Base-by-base conservation (phyloP, 2,329 filamentous ascomycete species). In the Podosphaera xanthii region DNA sequence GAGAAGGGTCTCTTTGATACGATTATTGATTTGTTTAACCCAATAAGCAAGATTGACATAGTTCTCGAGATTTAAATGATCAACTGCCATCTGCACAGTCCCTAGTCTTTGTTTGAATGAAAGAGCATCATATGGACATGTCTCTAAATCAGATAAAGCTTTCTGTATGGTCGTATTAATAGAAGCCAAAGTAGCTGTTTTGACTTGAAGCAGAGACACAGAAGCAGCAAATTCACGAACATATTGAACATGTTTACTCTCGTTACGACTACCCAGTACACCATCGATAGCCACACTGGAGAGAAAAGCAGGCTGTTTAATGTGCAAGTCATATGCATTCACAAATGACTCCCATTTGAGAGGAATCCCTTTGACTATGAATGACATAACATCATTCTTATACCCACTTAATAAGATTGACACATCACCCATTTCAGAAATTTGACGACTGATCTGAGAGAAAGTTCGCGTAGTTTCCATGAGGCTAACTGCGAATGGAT, bases 401-500 rank as follows among this genome's bases (percentile, higher is more conserved):
- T 97, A 94, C 33, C 91, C 89, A 68, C 87, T 89, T 33, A 98
- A 77, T 31, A 99, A 75, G 56, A 94, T 83, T 0, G 89, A 82
- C 60, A 96, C 89, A 64, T 91, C 86, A 9, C 83, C 80, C 87
- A 98, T 91, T 59, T 85, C 81, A 22, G 81, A 76, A 61, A 98
- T 94, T 57, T 86, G 82, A 36, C 88, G 83, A 65, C 85, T 84
- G 0, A 89, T 96, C 71, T 97, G 91, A 1, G 88, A 80, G 63
- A 94, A 84, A 0, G 89, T 97, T 60, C 90, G 81, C n/a, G 97
- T 88, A 67, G 89, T 97, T 72, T 99, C 92, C 89, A 98, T 98
- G 64, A 99, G 74, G 68, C 90, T 97, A 64, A 98, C 90, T 33
- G 94, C 92, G 68, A 94, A 98, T 0, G 92, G 92, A 66, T 99